Percentiles rank a stretch among this genome's conserved stretches.
These are phyloP conservation scores for Xylaria intraflava DNA, from an alignment of 495 filamentous ascomycete genomes.

Conservation along the genomic window DNA sequence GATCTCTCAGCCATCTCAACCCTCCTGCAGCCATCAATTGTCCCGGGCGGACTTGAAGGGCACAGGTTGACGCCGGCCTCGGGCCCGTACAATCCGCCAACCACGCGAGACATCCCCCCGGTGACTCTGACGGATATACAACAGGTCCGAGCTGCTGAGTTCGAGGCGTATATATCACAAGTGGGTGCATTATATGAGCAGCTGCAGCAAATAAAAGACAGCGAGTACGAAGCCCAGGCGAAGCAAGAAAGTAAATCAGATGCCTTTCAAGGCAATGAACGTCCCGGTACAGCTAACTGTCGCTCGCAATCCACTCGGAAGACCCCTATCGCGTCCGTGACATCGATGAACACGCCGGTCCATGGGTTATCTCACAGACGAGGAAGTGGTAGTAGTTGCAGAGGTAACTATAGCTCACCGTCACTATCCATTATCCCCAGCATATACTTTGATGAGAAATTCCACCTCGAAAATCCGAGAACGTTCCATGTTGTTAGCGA, in stretches of 20 bases:
- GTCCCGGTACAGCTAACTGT: constrained; percentile 3
- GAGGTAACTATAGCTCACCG: constrained; percentile 33
- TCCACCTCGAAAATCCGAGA: constrained; percentile 75
- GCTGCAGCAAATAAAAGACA: constrained; percentile 58
- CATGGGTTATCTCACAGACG: constrained; percentile 29
- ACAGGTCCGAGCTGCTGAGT: constrained; percentile 37
- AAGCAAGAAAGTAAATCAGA: constrained; percentile 31
- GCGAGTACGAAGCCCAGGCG: constrained; percentile 38
- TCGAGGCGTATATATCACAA: constrained; percentile 66
- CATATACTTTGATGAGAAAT: constrained; percentile 76
- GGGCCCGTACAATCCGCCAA: constrained; percentile 58
- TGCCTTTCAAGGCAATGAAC: constrained; percentile 21
- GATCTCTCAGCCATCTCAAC: constrained; percentile 63
- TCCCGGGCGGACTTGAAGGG: constrained; percentile 63
- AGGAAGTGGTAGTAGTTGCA: constrained; percentile 32
- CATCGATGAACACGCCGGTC: constrained; percentile 23
- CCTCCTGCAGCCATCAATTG: constrained; percentile 66
- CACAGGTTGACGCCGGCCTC: constrained; percentile 48
- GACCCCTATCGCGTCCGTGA: constrained; percentile 21
- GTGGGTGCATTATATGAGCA: constrained; percentile 63
- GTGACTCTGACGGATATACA: constrained; percentile 36
- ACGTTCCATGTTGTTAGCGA: constrained; percentile 84
- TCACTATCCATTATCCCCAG: constrained; percentile 72
- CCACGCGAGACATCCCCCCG: constrained; percentile 71
- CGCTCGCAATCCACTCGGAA: constrained; percentile 19